These are phyloP conservation scores for Neohortaea acidophila DNA, from an alignment of 495 filamentous ascomycete species.

Conservation along the genomic window DNA sequence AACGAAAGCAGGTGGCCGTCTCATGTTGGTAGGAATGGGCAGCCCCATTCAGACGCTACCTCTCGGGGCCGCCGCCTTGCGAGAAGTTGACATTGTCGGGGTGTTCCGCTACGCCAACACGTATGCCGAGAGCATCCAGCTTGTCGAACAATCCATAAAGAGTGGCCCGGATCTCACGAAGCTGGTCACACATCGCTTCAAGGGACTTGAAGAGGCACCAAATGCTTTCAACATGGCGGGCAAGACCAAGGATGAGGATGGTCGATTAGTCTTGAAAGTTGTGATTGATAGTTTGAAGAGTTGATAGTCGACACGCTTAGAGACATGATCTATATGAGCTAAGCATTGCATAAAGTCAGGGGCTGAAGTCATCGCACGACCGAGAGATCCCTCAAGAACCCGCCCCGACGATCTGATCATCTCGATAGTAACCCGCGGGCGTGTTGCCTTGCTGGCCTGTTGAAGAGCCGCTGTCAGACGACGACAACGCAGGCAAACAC, in stretches of 20 bases:
- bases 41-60: conserved; percentile 76
- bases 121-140: conserved; percentile 63
- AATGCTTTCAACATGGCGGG: conserved; percentile 71
- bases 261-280: conserved; percentile 72
- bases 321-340: too few relatives aligned
- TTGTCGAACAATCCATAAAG: conserved; percentile 41
- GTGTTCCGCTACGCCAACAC: conserved; percentile 84
- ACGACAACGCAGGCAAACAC: conserved; percentile 17
- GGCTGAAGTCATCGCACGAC: too few relatives aligned
- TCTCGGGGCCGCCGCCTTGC: conserved; percentile 65
- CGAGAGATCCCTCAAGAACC: too few relatives aligned
- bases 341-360: too few relatives aligned
- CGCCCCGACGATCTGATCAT: conserved; percentile 15
- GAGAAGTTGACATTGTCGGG: conserved; percentile 85
- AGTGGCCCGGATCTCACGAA: conserved; percentile 47
- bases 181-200: conserved; percentile 63
- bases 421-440: conserved; percentile 14
- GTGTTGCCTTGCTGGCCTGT: conserved; percentile 13
- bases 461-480: too few relatives aligned
- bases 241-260: conserved; percentile 58
- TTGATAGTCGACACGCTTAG: too few relatives aligned
- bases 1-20: conserved; percentile 58
- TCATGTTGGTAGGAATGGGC: conserved; percentile 92
- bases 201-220: conserved; percentile 47
- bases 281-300: conserved; percentile 54